Evolutionary conservation across 2,329 filamentous ascomycete species (phyloP), one percentile per base, ranked within the genome.

Genomic region (Fusarium temperatum): DNA sequence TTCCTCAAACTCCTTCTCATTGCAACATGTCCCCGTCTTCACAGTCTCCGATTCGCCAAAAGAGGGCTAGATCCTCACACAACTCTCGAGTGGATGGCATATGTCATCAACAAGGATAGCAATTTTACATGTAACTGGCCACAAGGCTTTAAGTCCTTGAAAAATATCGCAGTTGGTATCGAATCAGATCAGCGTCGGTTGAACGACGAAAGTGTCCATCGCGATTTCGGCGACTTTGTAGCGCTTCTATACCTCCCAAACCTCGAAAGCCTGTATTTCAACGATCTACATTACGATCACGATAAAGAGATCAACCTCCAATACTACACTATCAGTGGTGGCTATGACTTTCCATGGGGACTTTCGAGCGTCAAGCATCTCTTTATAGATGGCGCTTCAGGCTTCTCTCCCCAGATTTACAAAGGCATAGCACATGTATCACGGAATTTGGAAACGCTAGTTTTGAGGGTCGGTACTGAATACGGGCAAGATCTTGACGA

Each of bases 1-100:
- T 75, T 68, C 26, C 48, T 76, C 22, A 76, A 76, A 24, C 26
- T 65, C 8, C 51, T 76, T 1, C 71, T 76, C 24, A 51, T 76
- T 20, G 65, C 57, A 10, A 73, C 48, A 8, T 75, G 74, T 13
- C 70, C 68, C 12, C 64, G 68, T 7, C 57, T 73, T 18, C 44
- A 55, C 32, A 75, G 42, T 44, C 24, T 76, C 7, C 70, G 32
- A 38, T 64, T 75, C 44, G 61, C 14, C 28, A 66, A 68, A 12
- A 48, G 50, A 30, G 32, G 18, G 0, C 0, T 10, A 0, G 54
- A 76, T 20, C 1, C 13, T 6, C 66, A 62, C 4, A 45, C 7
- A 1, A 56, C 51, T 22, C 61, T 76, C 4, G 1, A 28, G 1
- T 73, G 68, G 54, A 62, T 76, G 4, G 20, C 10, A n/a, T 32